A percentile compares a stretch with the other conserved stretches of the same genome.
These are phyloP conservation scores for Aspergillus taichungensis DNA, from an alignment of 495 filamentous ascomycete genomes.

Conservation along the genomic window DNA sequence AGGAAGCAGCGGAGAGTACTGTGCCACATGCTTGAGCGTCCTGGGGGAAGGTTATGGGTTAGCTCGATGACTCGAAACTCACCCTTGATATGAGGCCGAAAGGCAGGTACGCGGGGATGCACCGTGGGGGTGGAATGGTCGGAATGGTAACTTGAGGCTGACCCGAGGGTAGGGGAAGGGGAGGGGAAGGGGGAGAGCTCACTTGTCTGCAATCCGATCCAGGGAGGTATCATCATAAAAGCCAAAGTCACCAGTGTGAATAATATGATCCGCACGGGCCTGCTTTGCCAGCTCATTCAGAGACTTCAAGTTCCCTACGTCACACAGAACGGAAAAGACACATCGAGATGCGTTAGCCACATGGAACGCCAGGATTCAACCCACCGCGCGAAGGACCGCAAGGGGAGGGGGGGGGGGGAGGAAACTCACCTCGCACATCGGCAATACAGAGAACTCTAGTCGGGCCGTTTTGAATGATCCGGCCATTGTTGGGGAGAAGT, in stretches of 20 bases:
- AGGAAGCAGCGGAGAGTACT: slow-evolving; percentile 91
- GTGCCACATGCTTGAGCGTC: slow-evolving; percentile 94
- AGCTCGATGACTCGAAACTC: too few species aligned
- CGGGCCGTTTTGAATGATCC: slow-evolving; percentile 75
- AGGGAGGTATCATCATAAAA: slow-evolving; percentile 97
- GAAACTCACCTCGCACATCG: slow-evolving; percentile 80
- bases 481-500: slow-evolving; percentile 57
- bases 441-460: slow-evolving; percentile 90
- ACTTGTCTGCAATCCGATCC: slow-evolving; percentile 99
- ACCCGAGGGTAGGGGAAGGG: too few species aligned
- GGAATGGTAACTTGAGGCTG: too few species aligned
- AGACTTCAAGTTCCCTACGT: slow-evolving; percentile 81
- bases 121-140: too few species aligned
- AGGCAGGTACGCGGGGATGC: too few species aligned
- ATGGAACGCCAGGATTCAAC: not conserved
- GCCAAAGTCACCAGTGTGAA: slow-evolving; percentile 98
- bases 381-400: not conserved
- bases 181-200: slow-evolving; percentile 27
- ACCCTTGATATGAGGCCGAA: too few species aligned
- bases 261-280: slow-evolving; percentile 88
- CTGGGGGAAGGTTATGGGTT: slow-evolving; percentile 35
- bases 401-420: too few species aligned
- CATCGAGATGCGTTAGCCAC: slow-evolving; percentile 6
- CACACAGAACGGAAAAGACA: slow-evolving; percentile 14
- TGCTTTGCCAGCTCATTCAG: slow-evolving; percentile 92